Evolutionary conservation across 163 green algal species (phyloP).

Genomic region (Chlamydomonas reinhardtii): DNA sequence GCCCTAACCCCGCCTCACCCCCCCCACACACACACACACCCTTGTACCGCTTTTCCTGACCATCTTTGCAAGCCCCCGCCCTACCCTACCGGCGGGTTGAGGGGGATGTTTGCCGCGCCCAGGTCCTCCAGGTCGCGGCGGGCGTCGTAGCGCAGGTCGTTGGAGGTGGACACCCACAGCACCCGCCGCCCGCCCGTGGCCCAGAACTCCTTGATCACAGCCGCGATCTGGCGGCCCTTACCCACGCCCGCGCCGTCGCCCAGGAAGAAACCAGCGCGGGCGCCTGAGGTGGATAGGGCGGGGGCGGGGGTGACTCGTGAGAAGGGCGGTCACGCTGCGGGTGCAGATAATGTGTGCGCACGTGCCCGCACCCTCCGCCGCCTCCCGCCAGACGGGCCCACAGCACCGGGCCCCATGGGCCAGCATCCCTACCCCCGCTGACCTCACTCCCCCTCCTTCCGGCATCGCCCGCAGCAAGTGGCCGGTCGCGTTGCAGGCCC

Average conservation of each 20-base stretch:
- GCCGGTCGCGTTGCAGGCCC: too few species aligned
- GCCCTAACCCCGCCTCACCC: too few species aligned
- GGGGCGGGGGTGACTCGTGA: conserved; percentile 13
- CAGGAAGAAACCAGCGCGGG: conserved; percentile 83
- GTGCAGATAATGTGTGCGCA: too few species aligned
- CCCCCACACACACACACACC: too few species aligned
- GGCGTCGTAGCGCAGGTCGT: conserved; percentile 81
- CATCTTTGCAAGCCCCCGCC: too few species aligned
- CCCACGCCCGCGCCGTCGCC: conserved; percentile 84
- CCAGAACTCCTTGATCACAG: conserved; percentile 77
- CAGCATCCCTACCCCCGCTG: too few species aligned
- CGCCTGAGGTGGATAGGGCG: conserved; percentile 38
- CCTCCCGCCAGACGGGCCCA: too few species aligned
- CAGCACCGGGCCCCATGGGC: too few species aligned
- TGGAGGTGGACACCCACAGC: conserved; percentile 84
- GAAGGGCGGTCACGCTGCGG: not conserved
- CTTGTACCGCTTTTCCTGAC: too few species aligned
- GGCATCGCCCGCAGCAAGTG: too few species aligned
- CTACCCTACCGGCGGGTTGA: conserved; percentile 73
- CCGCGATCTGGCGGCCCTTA: conserved; percentile 87
- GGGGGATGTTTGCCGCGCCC: conserved; percentile 56
- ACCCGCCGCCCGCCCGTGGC: conserved; percentile 58
- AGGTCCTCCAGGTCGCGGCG: conserved; percentile 81
- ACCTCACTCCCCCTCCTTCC: too few species aligned
- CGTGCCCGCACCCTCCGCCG: too few species aligned